Conservation (phyloP, 139 green algal species). For the Gonium pectorale region DNA sequence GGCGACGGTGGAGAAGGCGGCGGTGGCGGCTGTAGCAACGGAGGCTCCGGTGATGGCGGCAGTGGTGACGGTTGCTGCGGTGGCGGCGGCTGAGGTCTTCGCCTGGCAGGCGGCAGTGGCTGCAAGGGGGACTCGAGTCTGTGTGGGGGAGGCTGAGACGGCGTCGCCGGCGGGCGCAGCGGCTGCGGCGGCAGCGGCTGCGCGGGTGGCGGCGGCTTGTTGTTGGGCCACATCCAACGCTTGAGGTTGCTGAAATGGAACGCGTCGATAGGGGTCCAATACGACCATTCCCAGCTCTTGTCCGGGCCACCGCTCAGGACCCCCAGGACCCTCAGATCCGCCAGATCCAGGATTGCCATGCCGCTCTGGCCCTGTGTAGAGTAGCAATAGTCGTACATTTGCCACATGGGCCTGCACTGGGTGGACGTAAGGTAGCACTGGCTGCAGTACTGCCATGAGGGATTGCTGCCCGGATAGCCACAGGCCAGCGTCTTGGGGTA, state of each 20-base stretch:
- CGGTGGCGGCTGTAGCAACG: background rate
- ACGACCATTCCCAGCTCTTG: slow-evolving; percentile 25
- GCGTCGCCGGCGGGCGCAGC: background rate
- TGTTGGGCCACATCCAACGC: background rate
- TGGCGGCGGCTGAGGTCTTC: background rate
- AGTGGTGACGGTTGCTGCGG: background rate
- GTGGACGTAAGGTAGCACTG: slow-evolving; percentile 38
- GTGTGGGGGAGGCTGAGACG: background rate
- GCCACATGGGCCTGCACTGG: slow-evolving; percentile 30
- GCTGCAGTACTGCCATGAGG: slow-evolving; percentile 23
- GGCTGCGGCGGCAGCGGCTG: background rate
- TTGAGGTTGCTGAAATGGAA: slow-evolving; percentile 44
- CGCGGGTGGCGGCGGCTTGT: background rate
- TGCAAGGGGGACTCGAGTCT: no score
- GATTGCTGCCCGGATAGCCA: slow-evolving; percentile 23
- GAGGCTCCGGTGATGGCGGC: background rate
- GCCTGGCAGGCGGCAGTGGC: no score
- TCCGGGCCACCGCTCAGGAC: slow-evolving; percentile 50
- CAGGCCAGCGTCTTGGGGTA: slow-evolving; percentile 30
- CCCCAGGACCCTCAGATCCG: slow-evolving; percentile 48
- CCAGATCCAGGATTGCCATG: slow-evolving; percentile 46
- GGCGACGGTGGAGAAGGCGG: background rate
- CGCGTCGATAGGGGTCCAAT: slow-evolving; percentile 45
- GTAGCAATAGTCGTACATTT: slow-evolving; percentile 59
- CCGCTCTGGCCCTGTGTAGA: slow-evolving; percentile 50